Percentiles rank a stretch among this genome's conserved stretches.
Evolutionary conservation across 1,139 yeast genomes (phyloP).

Genomic region (Scheffersomyces quercinus): DNA sequence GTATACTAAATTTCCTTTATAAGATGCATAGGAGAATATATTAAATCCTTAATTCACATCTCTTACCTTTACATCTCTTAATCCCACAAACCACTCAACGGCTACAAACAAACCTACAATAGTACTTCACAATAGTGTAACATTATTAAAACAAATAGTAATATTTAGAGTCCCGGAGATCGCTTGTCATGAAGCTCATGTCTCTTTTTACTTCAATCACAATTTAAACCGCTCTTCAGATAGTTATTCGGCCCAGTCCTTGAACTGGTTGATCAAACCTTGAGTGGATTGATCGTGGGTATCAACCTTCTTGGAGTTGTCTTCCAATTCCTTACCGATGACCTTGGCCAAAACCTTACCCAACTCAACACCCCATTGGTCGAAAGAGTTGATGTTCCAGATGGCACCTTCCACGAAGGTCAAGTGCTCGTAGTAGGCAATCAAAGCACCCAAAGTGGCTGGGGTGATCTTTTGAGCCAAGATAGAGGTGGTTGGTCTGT

Average conservation of each 20-base stretch:
- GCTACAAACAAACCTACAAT: too few species aligned
- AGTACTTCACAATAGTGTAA: too few species aligned
- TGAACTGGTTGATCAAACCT: conserved; percentile 91
- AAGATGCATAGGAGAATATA: too few species aligned
- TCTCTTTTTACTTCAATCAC: not conserved
- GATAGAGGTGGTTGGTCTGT: conserved; percentile 98
- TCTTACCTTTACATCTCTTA: too few species aligned
- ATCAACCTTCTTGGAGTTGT: conserved; percentile 47
- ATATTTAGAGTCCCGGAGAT: too few species aligned
- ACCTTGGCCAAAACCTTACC: conserved; percentile 98
- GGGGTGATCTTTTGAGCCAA: conserved; percentile 95
- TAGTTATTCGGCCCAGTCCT: conserved; percentile 64
- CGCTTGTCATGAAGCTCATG: too few species aligned
- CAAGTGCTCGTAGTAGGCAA: conserved; percentile 95
- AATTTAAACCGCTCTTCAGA: conserved; percentile 5
- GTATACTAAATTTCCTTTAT: too few species aligned
- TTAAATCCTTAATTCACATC: too few species aligned
- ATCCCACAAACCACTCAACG: too few species aligned
- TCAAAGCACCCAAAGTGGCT: conserved; percentile 90
- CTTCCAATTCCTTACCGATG: conserved; percentile 84
- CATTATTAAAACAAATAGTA: not conserved
- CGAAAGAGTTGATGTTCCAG: conserved; percentile 99
- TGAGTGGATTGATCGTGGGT: conserved; percentile 90
- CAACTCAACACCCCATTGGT: conserved; percentile 99
- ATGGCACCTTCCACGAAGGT: conserved; percentile 98